Conservation (phyloP, 208 protist genomes). For the Acanthamoeba lenticulata region DNA sequence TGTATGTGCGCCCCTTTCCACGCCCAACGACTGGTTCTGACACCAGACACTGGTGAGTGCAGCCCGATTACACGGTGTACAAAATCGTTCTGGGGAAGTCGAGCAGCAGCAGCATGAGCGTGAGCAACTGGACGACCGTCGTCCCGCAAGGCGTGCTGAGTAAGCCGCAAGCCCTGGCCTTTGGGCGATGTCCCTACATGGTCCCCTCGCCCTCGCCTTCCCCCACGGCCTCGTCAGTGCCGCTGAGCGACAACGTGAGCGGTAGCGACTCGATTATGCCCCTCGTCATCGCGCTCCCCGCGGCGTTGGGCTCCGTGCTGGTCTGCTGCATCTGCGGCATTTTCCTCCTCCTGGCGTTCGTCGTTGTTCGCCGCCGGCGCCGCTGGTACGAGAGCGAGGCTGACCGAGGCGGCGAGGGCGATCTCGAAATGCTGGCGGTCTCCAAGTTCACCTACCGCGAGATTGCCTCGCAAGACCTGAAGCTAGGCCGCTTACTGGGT, state of each 20-base stretch:
- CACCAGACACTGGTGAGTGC: not conserved
- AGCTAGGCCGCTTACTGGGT: not conserved
- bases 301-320: not conserved
- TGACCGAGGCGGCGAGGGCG: not conserved
- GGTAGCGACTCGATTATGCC: not conserved
- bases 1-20: no score
- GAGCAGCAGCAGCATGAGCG: not conserved
- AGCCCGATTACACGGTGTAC: not conserved
- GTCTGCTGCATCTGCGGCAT: not conserved
- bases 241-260: not conserved
- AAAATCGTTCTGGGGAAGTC: not conserved
- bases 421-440: not conserved
- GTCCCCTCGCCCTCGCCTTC: not conserved
- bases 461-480: conserved; percentile 30
- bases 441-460: conserved; percentile 32
- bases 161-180: not conserved
- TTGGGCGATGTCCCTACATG: not conserved
- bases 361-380: not conserved
- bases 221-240: not conserved
- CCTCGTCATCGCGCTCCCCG: not conserved
- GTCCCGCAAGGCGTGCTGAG: not conserved
- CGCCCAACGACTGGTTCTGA: no score
- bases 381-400: not conserved
- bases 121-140: not conserved
- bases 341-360: not conserved